Percentiles rank a stretch among this genome's conserved stretches.
Evolutionary conservation across 2,329 filamentous ascomycete species (phyloP).

Genomic region (Chaetothyriales sp.): DNA sequence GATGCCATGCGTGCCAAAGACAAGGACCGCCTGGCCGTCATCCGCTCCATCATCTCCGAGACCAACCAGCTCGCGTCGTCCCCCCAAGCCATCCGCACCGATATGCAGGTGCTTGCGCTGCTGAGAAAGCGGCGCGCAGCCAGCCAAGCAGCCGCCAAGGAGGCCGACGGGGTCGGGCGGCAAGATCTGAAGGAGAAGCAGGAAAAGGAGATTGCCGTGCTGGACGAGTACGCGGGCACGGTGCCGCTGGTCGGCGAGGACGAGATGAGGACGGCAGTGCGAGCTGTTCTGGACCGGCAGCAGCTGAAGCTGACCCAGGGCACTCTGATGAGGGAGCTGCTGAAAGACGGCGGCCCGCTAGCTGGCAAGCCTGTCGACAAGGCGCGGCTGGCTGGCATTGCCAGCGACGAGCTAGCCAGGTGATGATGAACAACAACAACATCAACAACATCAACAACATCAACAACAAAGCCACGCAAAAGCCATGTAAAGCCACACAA

Average conservation of each 20-base stretch:
- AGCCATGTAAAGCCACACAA: too few relatives aligned
- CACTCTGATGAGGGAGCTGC: slow-evolving; percentile 29
- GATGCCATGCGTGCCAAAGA: slow-evolving; percentile 38
- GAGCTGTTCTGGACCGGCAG: slow-evolving; percentile 22
- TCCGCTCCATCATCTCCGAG: slow-evolving; percentile 37
- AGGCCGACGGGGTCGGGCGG: slow-evolving; percentile 29
- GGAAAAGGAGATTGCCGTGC: slow-evolving; percentile 29
- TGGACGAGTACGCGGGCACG: slow-evolving; percentile 32
- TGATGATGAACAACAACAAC: neutral
- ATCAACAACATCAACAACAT: too few relatives aligned
- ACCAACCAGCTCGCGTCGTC: slow-evolving; percentile 37
- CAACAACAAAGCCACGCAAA: too few relatives aligned
- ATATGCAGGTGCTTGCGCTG: slow-evolving; percentile 33
- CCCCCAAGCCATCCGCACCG: slow-evolving; percentile 31
- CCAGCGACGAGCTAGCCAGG: slow-evolving; percentile 21
- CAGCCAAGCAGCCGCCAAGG: slow-evolving; percentile 27
- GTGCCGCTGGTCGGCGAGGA: slow-evolving; percentile 29
- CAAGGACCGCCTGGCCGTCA: slow-evolving; percentile 33
- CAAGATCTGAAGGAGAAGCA: slow-evolving; percentile 34
- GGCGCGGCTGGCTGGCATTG: slow-evolving; percentile 28
- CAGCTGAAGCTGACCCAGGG: slow-evolving; percentile 28
- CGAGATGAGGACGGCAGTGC: slow-evolving; percentile 28
- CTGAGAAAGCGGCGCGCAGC: slow-evolving; percentile 32
- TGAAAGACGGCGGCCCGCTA: slow-evolving; percentile 29
- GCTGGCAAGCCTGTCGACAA: slow-evolving; percentile 32